Base-by-base conservation (phyloP, 805 yeast species). In the Yamadazyma laniorum region DNA sequence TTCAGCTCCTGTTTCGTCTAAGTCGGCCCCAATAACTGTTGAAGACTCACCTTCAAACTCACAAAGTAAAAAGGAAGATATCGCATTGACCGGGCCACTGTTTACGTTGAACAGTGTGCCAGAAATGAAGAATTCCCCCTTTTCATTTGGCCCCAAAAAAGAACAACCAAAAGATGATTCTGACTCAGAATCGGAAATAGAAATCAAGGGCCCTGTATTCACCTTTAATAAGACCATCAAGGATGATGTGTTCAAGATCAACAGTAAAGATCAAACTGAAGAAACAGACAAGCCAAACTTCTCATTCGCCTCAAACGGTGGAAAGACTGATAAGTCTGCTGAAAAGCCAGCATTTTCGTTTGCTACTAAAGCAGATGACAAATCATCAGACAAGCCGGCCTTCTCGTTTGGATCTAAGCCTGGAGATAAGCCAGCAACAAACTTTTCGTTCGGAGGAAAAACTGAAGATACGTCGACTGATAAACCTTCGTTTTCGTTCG, bases 161-260 rank as follows among this genome's bases (percentile, higher is more conserved):
- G 48, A 44, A 14, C 49, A 53, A 29, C 54, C 55, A 33, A 44
- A 36, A 15, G 51, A 45, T 31, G 44, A 43, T 8, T 49, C 49
- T 8, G 55, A 50, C 28, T 64, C 73, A 3, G 79, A 73, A 36
- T 64, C 74, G 1, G 85, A 79, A 25, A 59, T 80, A 18, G 82
- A 80, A 53, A 74, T 83, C 19, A 77, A 85, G 57, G 95, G 95
- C 1, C 95, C 95, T 15, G 60, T 69, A 11, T 86, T 86, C 55
- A 72, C 56, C 3, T 67, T 68, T 49, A 58, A 56, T 42, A 67
- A 67, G 42, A 50, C 58, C 8, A 65, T 66, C 14, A 49, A 54
- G 29, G 72, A 67, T 40, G 51, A 49, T 16, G 63, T 65, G 8
- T 67, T 67, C 45, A 52, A 55, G 35, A 44, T 45, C 21, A 34